Evolutionary conservation across 192 early-diverging fungal species (phyloP), one percentile per base, ranked within the genome.

Genomic region (Backusella mclennaniae): DNA sequence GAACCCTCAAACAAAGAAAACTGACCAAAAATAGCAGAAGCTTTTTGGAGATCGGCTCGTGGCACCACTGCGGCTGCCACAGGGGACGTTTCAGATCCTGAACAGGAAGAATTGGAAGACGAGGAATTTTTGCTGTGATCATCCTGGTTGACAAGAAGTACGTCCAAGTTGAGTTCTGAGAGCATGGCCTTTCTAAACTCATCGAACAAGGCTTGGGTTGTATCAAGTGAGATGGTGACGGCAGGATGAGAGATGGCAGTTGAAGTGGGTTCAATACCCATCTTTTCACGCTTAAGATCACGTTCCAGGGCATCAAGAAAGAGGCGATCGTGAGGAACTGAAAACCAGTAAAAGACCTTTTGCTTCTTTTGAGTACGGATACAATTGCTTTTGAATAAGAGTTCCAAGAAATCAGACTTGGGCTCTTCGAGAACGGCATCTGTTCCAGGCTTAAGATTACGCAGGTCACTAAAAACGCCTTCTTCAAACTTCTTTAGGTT

Each of bases 301-400:
- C 97, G 89, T 80, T 99, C 96, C 68, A 98, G 88, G 6, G 97
- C 97, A 81, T 99, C 97, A 42, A 93, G 86, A 80, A 99, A 99
- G 52, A 99, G 91, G 38, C 93, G 80, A 79, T 99, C 97, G 81
- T 97, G 97, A 11, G 92, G 93, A n/a, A 99, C 97, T 6, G 95
- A 92, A 79, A 92, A 92, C 96, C 97, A 99, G 80, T 92, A 94
- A 83, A 98, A 99, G 31, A 99, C 97, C 77, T 98, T 98, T 87
- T 99, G 97, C 86, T 98, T 98, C 89, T 98, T 99, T 82, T 98
- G 97, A 2, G 96, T 97, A 44, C 97, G 92, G 73, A 99, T 95
- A 82, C 96, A 98, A 69, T 95, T 91, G 87, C 96, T 90, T 81
- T 94, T 96, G 88, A 96, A 95, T 53, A 99, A 86, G 69, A 97